phyloP scores from a whole-genome alignment of 306 rosid species.

The Ziziphus jujuba region DNA sequence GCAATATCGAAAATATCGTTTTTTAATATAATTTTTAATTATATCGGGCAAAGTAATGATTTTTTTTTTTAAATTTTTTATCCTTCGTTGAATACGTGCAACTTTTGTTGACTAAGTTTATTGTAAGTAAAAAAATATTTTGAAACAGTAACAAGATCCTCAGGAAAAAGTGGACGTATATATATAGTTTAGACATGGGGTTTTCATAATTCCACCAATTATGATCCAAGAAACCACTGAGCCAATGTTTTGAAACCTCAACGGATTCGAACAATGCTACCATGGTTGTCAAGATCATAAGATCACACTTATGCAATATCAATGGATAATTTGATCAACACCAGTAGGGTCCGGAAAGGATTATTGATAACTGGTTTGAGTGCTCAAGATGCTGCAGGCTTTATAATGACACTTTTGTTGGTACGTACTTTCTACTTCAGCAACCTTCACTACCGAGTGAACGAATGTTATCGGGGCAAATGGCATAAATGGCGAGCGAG shows the following conservation, averaged over 20 bases:
- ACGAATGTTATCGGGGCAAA: neutral
- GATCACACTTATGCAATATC: conserved; percentile 5
- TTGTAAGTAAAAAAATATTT: no score
- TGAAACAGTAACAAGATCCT: no score
- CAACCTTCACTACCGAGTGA: neutral
- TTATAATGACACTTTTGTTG: conserved; percentile 6
- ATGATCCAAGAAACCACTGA: neutral
- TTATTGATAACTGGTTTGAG: conserved; percentile 1
- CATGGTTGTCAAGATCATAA: neutral
- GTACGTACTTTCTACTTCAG: neutral
- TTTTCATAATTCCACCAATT: no score
- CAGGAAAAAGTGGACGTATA: no score
- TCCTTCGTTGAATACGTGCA: no score
- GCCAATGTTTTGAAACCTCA: neutral
- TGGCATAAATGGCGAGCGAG: conserved; percentile 12
- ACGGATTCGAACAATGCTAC: neutral
- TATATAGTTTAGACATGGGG: neutral
- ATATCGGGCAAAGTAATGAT: no score
- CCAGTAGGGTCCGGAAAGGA: neutral
- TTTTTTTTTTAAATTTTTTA: no score
- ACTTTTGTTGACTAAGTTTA: no score
- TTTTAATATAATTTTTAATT: no score
- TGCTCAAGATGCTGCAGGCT: neutral
- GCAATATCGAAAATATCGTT: no score
- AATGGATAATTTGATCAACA: conserved; percentile 2